A percentile compares a stretch with the other conserved stretches of the same genome.
phyloP scores from a whole-genome alignment of 345 rosid species.

The Melastoma malabathricum region DNA sequence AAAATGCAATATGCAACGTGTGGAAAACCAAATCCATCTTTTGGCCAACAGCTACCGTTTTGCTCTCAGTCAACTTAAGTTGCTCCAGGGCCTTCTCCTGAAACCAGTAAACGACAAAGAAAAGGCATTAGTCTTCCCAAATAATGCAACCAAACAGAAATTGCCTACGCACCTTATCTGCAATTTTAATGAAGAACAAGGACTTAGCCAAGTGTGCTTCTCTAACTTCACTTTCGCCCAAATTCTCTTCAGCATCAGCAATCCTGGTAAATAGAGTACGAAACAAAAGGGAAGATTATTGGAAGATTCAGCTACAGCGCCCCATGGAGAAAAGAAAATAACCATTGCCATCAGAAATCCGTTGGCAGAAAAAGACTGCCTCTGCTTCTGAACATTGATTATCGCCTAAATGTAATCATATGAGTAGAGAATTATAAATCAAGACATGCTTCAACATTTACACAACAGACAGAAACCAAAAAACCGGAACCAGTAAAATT shows the following conservation, averaged over 20 bases:
- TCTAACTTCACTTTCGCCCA: slow-evolving; percentile 97
- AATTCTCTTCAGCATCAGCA: slow-evolving; percentile 93
- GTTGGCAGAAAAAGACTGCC: background rate
- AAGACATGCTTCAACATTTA: too few relatives aligned
- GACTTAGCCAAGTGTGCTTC: slow-evolving; percentile 98
- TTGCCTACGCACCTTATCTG: slow-evolving; percentile 52
- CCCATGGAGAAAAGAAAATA: background rate
- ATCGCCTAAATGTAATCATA: too few relatives aligned
- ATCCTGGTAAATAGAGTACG: slow-evolving; percentile 52
- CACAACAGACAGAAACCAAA: too few relatives aligned
- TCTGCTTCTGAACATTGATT: too few relatives aligned
- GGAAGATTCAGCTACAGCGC: slow-evolving; percentile 5
- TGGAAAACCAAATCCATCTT: slow-evolving; percentile 93
- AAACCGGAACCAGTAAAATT: too few relatives aligned
- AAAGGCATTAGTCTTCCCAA: too few relatives aligned
- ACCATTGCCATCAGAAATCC: slow-evolving; percentile 1
- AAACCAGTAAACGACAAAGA: background rate
- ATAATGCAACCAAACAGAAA: background rate
- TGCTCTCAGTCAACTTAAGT: slow-evolving; percentile 82
- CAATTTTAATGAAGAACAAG: slow-evolving; percentile 65
- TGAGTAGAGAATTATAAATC: too few relatives aligned
- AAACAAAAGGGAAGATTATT: slow-evolving; percentile 2
- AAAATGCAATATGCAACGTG: slow-evolving; percentile 73
- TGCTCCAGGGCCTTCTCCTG: slow-evolving; percentile 95
- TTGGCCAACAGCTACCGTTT: slow-evolving; percentile 98